Conservation (phyloP, 768 basidiomycete genomes). For the Leucocoprinus leucothites region DNA sequence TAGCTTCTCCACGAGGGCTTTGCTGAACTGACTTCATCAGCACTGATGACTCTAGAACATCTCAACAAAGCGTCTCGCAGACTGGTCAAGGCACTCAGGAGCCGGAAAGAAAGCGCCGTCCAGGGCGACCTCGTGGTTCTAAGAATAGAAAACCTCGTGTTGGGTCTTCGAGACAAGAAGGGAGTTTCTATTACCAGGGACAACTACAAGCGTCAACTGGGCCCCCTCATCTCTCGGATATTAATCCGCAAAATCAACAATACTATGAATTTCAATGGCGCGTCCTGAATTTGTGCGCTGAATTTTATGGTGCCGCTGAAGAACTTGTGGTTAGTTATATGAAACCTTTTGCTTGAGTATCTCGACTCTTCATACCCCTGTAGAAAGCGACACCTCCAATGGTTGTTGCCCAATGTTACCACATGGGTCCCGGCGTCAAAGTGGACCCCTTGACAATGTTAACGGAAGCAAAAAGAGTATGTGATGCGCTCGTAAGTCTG, state of each 20-base stretch:
- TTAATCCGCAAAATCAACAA: slow-evolving; percentile 66
- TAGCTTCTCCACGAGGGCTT: neutral
- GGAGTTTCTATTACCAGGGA: slow-evolving; percentile 43
- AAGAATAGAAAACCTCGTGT: slow-evolving; percentile 60
- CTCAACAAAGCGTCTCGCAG: slow-evolving; percentile 7
- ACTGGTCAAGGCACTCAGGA: slow-evolving; percentile 8
- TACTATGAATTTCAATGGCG: slow-evolving; percentile 90
- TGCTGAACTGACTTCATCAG: neutral
- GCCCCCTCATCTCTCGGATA: slow-evolving; percentile 42
- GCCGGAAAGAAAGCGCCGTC: slow-evolving; percentile 60
- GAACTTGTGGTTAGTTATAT: slow-evolving; percentile 69
- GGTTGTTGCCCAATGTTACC: slow-evolving; percentile 79
- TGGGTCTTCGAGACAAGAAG: slow-evolving; percentile 31
- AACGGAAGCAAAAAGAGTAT: slow-evolving; percentile 72
- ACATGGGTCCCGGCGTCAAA: slow-evolving; percentile 64
- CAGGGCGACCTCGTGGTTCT: slow-evolving; percentile 77
- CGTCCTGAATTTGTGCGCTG: slow-evolving; percentile 75
- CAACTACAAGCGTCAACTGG: slow-evolving; percentile 22
- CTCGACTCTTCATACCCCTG: slow-evolving; percentile 10
- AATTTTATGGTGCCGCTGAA: slow-evolving; percentile 84
- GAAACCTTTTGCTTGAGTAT: slow-evolving; percentile 4
- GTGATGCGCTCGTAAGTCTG: slow-evolving; percentile 67
- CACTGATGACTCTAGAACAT: neutral
- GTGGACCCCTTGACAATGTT: slow-evolving; percentile 76
- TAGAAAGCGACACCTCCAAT: slow-evolving; percentile 62